Conservation (phyloP, 192 early-diverging fungal genomes). For the Bifiguratus adelaidae region DNA sequence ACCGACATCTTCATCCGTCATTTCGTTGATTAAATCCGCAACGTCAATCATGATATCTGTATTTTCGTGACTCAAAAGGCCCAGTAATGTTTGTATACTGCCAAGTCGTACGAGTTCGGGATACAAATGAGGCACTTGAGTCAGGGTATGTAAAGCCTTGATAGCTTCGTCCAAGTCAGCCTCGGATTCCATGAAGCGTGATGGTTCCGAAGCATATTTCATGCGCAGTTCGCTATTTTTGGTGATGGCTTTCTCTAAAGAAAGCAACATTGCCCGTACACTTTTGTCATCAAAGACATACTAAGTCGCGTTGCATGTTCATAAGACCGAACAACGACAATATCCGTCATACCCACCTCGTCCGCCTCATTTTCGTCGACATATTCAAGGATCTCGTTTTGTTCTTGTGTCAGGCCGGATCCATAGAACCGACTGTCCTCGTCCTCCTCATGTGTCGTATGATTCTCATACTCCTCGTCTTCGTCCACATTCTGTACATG, state of each 20-base stretch:
- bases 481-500: conserved; percentile 16
- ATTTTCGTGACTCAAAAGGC: conserved; percentile 86
- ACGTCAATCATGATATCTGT: conserved; percentile 83
- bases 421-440: conserved; percentile 76
- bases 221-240: conserved; percentile 85
- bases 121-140: conserved; percentile 75
- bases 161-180: conserved; percentile 89
- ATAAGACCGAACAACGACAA: neutral
- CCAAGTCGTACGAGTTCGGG: conserved; percentile 59
- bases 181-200: conserved; percentile 90
- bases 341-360: conserved; percentile 33
- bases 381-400: conserved; percentile 67
- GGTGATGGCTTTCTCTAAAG: conserved; percentile 76
- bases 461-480: conserved; percentile 11
- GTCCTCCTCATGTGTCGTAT: conserved; percentile 42
- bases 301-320: neutral
- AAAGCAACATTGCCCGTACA: conserved; percentile 67
- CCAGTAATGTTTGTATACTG: conserved; percentile 50
- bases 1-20: conserved; percentile 84
- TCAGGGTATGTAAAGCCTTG: conserved; percentile 59
- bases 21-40: conserved; percentile 79
- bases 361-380: conserved; percentile 76
- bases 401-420: conserved; percentile 67
- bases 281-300: conserved; percentile 45
- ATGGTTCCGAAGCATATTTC: conserved; percentile 62